Evolutionary conservation across 1,284 basidiomycete species (phyloP), one percentile per base, ranked within the genome.

Genomic region (Apiotrichum mycotoxinovorans): DNA sequence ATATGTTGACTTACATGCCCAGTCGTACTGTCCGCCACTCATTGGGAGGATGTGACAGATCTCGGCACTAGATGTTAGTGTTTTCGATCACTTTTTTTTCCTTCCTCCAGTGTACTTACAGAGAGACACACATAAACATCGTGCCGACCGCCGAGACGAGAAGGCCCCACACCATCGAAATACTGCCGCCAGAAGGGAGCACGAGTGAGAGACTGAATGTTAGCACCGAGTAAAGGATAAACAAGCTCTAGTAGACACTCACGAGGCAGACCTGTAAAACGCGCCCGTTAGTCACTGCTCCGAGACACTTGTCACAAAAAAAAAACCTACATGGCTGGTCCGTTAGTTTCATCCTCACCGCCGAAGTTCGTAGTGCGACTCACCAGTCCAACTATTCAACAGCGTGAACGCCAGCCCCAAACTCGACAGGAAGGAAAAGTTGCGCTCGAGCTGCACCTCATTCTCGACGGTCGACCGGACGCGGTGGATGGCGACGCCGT

Each of bases 1-100:
- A 15, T 4, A 7, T 12, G 18, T 2, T 17, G 11, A 51, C 40
- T 33, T n/a, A 51, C 50, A 51, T 14, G 40, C 22, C 66, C 69
- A 74, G 52, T 75, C 71, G 50, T 74, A 73, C 45, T 73, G 74
- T 3, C 74, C 73, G 0, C 71, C 72, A 0, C 67, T 44, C n/a
- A 38, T 37, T 0, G 54, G 53, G 20, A 51, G 52, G 26, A 51
- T 44, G 41, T 59, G 58, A 40, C 48, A 51, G n/a, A 51, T 44
- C 53, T 52, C 45, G 38, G 51, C 46, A 1, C 50, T 51, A 37
- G 25, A n/a, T 20, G 25, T 15, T 20, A 12, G n/a, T n/a, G n/a
- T n/a, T n/a, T n/a, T n/a, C n/a, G n/a, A n/a, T n/a, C n/a, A n/a
- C n/a, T n/a, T n/a, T n/a, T n/a, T n/a, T n/a, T n/a, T n/a, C n/a